phyloP scores from a whole-genome alignment of 2,329 filamentous ascomycete species.

The Lachnellula occidentalis region DNA sequence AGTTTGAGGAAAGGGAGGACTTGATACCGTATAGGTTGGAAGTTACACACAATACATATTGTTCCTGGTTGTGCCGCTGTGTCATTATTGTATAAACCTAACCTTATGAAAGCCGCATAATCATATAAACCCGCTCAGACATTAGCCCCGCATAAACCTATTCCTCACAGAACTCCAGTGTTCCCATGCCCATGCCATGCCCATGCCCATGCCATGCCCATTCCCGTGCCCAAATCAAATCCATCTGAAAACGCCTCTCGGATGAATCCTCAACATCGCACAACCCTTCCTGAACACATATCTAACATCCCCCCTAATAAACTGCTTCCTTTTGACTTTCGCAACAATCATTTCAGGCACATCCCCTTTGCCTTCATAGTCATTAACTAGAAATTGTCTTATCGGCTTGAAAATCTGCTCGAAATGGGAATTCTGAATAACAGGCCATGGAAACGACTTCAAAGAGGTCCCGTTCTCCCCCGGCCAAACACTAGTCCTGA shows the following conservation, averaged over 20 bases:
- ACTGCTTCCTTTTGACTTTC: conserved; percentile 28
- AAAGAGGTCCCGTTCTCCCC: conserved; percentile 26
- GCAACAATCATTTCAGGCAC: conserved; percentile 22
- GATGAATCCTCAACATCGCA: conserved; percentile 21
- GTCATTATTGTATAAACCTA: not conserved
- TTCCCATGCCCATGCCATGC: not conserved
- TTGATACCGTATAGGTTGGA: not conserved
- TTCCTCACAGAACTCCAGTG: not conserved
- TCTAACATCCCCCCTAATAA: conserved; percentile 25
- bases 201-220: not conserved
- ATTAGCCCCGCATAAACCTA: not conserved
- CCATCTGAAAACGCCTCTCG: conserved; percentile 22
- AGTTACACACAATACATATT: not conserved
- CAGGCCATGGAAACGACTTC: conserved; percentile 11
- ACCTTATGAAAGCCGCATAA: not conserved
- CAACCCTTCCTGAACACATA: conserved; percentile 26
- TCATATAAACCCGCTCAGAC: not conserved
- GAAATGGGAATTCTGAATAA: conserved; percentile 10
- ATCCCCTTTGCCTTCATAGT: conserved; percentile 15
- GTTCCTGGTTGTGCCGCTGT: not conserved
- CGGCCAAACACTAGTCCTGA: conserved; percentile 28
- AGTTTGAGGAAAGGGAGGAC: not conserved
- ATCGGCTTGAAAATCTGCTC: conserved; percentile 21
- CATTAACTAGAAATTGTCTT: conserved; percentile 21
- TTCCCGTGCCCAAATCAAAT: conserved; percentile 7